phyloP scores from a whole-genome alignment of 2,329 filamentous ascomycete species.

The Claviceps sp. region DNA sequence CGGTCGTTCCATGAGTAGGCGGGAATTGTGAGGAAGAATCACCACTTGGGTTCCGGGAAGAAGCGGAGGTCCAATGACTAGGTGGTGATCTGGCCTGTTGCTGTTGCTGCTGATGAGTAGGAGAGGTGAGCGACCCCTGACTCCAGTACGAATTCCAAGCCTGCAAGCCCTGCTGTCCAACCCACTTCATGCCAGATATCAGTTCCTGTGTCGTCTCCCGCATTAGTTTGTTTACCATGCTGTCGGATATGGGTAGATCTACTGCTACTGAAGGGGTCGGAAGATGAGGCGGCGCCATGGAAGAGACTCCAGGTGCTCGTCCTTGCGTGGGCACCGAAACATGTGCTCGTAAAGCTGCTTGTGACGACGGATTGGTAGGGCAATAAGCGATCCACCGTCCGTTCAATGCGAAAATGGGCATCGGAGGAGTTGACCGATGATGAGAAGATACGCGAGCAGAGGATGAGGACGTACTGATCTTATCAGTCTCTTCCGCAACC shows the following conservation, averaged over 20 bases:
- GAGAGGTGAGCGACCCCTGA: conserved; percentile 27
- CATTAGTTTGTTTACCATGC: conserved; percentile 62
- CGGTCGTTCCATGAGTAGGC: conserved; percentile 48
- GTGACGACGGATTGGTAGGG: conserved; percentile 57
- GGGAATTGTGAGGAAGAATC: conserved; percentile 41
- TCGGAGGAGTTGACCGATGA: conserved; percentile 32
- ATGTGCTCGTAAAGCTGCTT: conserved; percentile 55
- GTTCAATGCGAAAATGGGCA: conserved; percentile 54
- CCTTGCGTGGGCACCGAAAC: conserved; percentile 42
- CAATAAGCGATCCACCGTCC: conserved; percentile 69
- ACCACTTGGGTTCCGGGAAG: background rate
- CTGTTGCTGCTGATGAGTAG: conserved; percentile 15
- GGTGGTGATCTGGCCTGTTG: conserved; percentile 28
- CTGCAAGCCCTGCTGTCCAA: conserved; percentile 63
- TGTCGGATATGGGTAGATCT: conserved; percentile 58
- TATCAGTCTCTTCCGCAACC: conserved; percentile 31
- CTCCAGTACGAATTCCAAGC: conserved; percentile 77
- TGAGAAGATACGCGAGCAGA: conserved; percentile 13
- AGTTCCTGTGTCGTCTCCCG: conserved; percentile 68
- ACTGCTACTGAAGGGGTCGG: conserved; percentile 53
- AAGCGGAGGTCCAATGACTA: conserved; percentile 33
- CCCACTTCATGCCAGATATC: conserved; percentile 61
- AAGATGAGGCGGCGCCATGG: conserved; percentile 54
- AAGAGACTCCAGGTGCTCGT: conserved; percentile 41
- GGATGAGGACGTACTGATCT: conserved; percentile 19